phyloP scores from a whole-genome alignment of 2,329 filamentous ascomycete genomes.

The Colletotrichum lindemuthianum region DNA sequence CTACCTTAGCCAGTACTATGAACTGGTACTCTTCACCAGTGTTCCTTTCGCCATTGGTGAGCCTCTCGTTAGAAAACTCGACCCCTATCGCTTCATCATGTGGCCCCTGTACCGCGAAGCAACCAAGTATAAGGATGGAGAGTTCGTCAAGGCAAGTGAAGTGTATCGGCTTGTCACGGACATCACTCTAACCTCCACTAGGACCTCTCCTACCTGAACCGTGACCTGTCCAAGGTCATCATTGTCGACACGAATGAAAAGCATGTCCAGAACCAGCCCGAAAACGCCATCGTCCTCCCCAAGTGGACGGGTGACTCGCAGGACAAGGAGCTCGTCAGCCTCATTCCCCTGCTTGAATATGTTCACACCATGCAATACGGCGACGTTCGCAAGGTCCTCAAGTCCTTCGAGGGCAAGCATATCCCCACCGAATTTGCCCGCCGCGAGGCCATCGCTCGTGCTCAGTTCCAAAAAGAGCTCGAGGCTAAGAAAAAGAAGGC shows the following conservation, averaged over 20 bases:
- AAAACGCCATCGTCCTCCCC: constrained; percentile 91
- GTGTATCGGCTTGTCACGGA: not conserved
- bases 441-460: constrained; percentile 85
- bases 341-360: constrained; percentile 98
- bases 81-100: constrained; percentile 93
- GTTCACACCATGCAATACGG: constrained; percentile 91
- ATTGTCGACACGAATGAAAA: constrained; percentile 87
- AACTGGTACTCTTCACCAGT: constrained; percentile 94
- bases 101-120: constrained; percentile 96
- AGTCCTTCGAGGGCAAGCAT: constrained; percentile 87
- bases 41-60: constrained; percentile 87
- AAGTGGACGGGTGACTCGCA: constrained; percentile 88
- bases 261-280: constrained; percentile 90
- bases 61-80: constrained; percentile 89
- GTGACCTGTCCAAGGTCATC: constrained; percentile 93
- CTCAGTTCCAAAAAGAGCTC: constrained; percentile 84
- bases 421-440: constrained; percentile 92
- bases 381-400: constrained; percentile 87
- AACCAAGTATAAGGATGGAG: constrained; percentile 95
- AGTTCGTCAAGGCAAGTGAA: constrained; percentile 86
- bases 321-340: constrained; percentile 85
- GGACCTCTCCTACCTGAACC: constrained; percentile 98
- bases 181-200: constrained; percentile 47
- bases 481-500: constrained; percentile 69
- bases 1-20: constrained; percentile 97